Evolutionary conservation across 2,329 filamentous ascomycete genomes (phyloP).

Genomic region (Magnaporthiopsis incrustans): DNA sequence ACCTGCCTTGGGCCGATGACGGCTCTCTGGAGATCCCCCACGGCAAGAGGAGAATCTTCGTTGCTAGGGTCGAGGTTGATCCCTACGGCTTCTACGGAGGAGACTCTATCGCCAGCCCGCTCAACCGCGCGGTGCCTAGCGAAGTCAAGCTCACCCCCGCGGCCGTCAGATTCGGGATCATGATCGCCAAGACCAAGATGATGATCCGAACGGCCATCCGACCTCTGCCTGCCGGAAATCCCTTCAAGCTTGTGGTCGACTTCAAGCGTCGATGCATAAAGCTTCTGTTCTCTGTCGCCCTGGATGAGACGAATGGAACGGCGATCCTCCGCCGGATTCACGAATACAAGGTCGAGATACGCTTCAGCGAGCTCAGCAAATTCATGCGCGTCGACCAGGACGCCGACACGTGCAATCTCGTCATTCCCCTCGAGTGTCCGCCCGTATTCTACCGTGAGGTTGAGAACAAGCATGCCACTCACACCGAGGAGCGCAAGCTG

Average conservation of each 20-base stretch:
- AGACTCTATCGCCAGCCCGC: constrained; percentile 11
- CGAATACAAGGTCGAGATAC: constrained; percentile 34
- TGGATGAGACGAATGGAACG: constrained; percentile 9
- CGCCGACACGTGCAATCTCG: constrained; percentile 27
- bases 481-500: constrained; percentile 19
- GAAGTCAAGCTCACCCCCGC: constrained; percentile 33
- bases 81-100: constrained; percentile 5
- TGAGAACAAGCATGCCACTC: constrained; percentile 23
- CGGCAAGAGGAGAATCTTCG: constrained; percentile 6
- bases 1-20: constrained; percentile 10
- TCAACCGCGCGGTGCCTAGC: constrained; percentile 15
- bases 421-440: constrained; percentile 41
- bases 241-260: constrained; percentile 30
- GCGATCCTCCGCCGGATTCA: constrained; percentile 4
- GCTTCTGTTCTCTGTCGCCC: constrained; percentile 22
- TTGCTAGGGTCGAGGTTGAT: constrained; percentile 9
- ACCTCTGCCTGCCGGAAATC: constrained; percentile 6
- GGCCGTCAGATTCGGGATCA: constrained; percentile 54
- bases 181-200: constrained; percentile 46
- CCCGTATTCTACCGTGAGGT: constrained; percentile 37
- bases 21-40: constrained; percentile 39
- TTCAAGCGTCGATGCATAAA: constrained; percentile 22
- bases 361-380: constrained; percentile 36
- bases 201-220: constrained; percentile 45
- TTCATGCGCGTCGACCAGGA: constrained; percentile 30